Base-by-base conservation (phyloP, 139 green algal species). In the Diplosphaera chodatii region DNA sequence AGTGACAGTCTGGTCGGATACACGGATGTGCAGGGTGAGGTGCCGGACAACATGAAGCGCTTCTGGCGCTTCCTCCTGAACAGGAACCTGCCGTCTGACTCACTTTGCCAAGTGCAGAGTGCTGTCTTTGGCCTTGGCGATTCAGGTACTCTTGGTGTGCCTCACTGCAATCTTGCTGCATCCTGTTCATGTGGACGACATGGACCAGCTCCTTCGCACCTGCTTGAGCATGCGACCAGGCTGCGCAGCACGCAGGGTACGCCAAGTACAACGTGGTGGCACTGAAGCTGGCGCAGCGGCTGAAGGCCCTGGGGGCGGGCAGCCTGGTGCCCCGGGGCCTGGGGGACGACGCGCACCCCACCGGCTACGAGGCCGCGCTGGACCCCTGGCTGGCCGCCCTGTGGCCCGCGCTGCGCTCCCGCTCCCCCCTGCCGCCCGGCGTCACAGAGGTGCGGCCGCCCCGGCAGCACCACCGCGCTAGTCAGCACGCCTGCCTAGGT, bases 91-190 rank as follows among this genome's bases (percentile, higher is more conserved):
- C 78, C 87, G 15, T 32, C 83, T 0, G 78, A 88, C 66, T 89
- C 83, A 0, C 78, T 98, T 66, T 31, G 56, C 0, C 70, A 32
- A 6, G 25, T 88, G 33, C 20, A 30, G 10, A 87, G 76, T n/a
- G 91, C 91, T 20, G 91, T 97, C 25, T 98, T 99, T 86, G 95
- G 95, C 1, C 81, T 99, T 23, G 95, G 95, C 0, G 95, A 99
- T 81, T 96, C 89, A 8, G 82, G 82, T 72, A 28, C 28, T 16
- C 34, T 32, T n/a, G n/a, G n/a, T n/a, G n/a, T 32, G 40, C 32
- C 31, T n/a, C n/a, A n/a, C n/a, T n/a, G n/a, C n/a, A n/a, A n/a
- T n/a, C n/a, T n/a, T n/a, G n/a, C n/a, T n/a, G n/a, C n/a, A n/a
- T n/a, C n/a, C n/a, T n/a, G n/a, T n/a, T n/a, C n/a, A n/a, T n/a